Evolutionary conservation across 805 yeast genomes (phyloP).

Genomic region (Hanseniaspora meyeri): DNA sequence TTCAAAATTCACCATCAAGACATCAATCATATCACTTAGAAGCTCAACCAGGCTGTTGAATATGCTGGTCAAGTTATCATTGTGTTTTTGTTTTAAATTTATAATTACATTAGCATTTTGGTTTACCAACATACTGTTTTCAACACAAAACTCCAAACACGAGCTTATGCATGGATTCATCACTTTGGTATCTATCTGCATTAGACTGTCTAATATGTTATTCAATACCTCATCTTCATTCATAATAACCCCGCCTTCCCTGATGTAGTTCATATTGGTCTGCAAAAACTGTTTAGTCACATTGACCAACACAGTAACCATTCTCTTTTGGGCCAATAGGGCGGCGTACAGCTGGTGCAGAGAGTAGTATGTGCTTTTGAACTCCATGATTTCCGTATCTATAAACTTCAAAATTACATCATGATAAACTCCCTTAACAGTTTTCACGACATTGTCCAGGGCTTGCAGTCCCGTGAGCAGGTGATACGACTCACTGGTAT

Average conservation of each 20-base stretch:
- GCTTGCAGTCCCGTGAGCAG: conserved; percentile 19
- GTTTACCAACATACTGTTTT: conserved; percentile 10
- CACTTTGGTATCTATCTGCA: not conserved
- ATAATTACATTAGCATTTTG: not conserved
- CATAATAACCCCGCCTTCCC: not conserved
- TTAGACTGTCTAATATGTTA: not conserved
- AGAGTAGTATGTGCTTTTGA: conserved; percentile 16
- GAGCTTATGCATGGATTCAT: not conserved
- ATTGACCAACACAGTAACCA: conserved; percentile 18
- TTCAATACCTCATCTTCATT: not conserved
- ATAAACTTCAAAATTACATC: not conserved
- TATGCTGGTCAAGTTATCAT: not conserved
- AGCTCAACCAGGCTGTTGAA: not conserved
- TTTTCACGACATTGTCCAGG: conserved; percentile 20
- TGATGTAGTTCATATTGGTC: conserved; percentile 20
- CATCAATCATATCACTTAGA: not conserved
- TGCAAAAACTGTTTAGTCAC: conserved; percentile 22
- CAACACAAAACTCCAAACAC: conserved; percentile 2
- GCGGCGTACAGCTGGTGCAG: conserved; percentile 37
- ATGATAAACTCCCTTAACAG: conserved; percentile 17
- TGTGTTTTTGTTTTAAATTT: not conserved
- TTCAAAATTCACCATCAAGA: conserved; percentile 18
- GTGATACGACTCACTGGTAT: not conserved
- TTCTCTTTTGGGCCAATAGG: conserved; percentile 18
- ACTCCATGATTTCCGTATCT: not conserved